A percentile compares a stretch with the other conserved stretches of the same genome.
Conservation (phyloP, 768 basidiomycete species). For the Mycena crocata region DNA sequence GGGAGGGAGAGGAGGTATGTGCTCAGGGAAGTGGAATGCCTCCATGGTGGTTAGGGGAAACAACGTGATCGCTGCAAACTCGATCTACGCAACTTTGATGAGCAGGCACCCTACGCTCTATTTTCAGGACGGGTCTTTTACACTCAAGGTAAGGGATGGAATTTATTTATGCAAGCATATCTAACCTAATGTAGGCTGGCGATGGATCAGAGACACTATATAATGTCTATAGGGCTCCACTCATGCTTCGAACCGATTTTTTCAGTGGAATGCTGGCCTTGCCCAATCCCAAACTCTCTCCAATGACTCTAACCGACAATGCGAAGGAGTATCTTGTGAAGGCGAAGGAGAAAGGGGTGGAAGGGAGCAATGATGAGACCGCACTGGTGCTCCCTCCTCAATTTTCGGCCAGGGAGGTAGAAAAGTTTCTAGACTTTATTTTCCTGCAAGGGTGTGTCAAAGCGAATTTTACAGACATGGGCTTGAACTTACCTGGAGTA, state of each 20-base stretch:
- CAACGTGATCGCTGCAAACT: too few relatives aligned
- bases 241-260: background rate
- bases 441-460: constrained; percentile 2
- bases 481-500: background rate
- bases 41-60: too few relatives aligned
- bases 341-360: background rate
- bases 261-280: constrained; percentile 10
- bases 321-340: background rate
- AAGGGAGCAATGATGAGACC: background rate
- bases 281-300: background rate
- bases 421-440: constrained; percentile 9
- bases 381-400: background rate
- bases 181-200: too few relatives aligned
- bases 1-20: too few relatives aligned
- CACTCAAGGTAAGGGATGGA: too few relatives aligned
- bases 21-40: too few relatives aligned
- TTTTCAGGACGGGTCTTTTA: too few relatives aligned
- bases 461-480: background rate
- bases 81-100: too few relatives aligned
- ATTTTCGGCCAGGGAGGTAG: background rate
- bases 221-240: background rate
- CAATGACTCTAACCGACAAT: background rate
- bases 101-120: too few relatives aligned
- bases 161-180: too few relatives aligned
- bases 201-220: background rate